Evolutionary conservation across 2,329 filamentous ascomycete genomes (phyloP).

Genomic region (Cladosporium colombiae): DNA sequence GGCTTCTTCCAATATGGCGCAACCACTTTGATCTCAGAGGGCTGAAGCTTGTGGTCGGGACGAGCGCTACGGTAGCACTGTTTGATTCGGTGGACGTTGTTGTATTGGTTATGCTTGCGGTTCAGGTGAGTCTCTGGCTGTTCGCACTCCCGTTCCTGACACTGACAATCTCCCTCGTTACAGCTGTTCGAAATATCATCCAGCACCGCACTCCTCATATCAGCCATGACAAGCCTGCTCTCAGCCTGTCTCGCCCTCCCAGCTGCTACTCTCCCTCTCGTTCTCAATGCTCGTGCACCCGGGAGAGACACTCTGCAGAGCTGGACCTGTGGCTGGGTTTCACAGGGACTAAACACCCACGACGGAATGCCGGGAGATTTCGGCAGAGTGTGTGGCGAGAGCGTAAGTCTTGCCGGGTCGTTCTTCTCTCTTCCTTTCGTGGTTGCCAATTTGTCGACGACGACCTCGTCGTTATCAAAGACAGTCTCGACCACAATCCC

Average conservation of each 20-base stretch:
- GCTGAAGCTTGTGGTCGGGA: conserved; percentile 45
- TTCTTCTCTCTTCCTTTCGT: not conserved
- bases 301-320: conserved; percentile 39
- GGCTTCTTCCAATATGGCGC: conserved; percentile 52
- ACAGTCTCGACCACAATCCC: not conserved
- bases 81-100: conserved; percentile 41
- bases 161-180: not conserved
- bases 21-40: conserved; percentile 50
- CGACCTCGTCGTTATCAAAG: not conserved
- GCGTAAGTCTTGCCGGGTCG: conserved; percentile 32
- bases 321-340: conserved; percentile 40
- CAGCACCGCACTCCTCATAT: conserved; percentile 23
- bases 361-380: conserved; percentile 39
- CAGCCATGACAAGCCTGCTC: conserved; percentile 32
- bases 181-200: conserved; percentile 18
- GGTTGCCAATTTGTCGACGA: not conserved
- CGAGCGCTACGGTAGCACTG: conserved; percentile 40
- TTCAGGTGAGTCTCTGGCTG: not conserved
- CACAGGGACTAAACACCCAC: conserved; percentile 25
- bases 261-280: conserved; percentile 41
- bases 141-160: not conserved
- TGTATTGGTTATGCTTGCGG: conserved; percentile 27
- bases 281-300: conserved; percentile 33
- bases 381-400: conserved; percentile 43
- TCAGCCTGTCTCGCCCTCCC: conserved; percentile 43